Percentiles rank a stretch among this genome's conserved stretches.
Evolutionary conservation across 192 early-diverging fungal species (phyloP).

Genomic region (Radiomyces spectabilis): DNA sequence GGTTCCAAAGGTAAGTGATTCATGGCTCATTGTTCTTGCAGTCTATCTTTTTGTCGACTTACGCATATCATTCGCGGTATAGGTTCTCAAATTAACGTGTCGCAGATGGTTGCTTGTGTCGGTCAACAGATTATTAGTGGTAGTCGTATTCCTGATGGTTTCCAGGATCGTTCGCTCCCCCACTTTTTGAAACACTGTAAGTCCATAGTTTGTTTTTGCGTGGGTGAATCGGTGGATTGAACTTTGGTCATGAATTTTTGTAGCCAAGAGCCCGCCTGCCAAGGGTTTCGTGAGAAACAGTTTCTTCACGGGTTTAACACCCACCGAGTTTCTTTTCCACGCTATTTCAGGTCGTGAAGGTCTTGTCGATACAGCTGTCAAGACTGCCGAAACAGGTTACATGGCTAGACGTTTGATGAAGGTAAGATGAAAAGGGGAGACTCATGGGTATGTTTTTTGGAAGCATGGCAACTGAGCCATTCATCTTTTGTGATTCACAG

Average conservation of each 20-base stretch:
- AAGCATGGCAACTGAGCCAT: conserved; percentile 5
- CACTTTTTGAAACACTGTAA: conserved; percentile 89
- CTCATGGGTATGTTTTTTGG: too few species aligned
- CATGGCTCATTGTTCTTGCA: background rate
- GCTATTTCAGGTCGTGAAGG: conserved; percentile 99
- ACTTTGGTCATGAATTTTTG: conserved; percentile 8
- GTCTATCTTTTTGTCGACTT: background rate
- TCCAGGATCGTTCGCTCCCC: conserved; percentile 93
- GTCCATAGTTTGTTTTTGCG: too few species aligned
- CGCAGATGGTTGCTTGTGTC: conserved; percentile 99
- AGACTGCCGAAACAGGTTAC: conserved; percentile 99
- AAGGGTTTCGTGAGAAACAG: conserved; percentile 97
- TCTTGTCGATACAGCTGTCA: conserved; percentile 98
- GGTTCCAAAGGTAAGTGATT: conserved; percentile 80
- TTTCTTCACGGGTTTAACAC: conserved; percentile 93
- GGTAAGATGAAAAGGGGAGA: conserved; percentile 20
- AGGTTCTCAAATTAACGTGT: conserved; percentile 96
- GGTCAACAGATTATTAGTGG: conserved; percentile 99
- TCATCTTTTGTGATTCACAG: conserved; percentile 23
- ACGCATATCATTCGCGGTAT: background rate
- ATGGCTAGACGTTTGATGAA: conserved; percentile 97
- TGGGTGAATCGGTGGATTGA: too few species aligned
- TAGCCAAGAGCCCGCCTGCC: conserved; percentile 81
- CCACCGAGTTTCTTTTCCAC: conserved; percentile 98
- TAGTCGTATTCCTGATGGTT: conserved; percentile 93